These are phyloP conservation scores for Collybia sordida DNA, from an alignment of 768 basidiomycete genomes.

Conservation along the genomic window DNA sequence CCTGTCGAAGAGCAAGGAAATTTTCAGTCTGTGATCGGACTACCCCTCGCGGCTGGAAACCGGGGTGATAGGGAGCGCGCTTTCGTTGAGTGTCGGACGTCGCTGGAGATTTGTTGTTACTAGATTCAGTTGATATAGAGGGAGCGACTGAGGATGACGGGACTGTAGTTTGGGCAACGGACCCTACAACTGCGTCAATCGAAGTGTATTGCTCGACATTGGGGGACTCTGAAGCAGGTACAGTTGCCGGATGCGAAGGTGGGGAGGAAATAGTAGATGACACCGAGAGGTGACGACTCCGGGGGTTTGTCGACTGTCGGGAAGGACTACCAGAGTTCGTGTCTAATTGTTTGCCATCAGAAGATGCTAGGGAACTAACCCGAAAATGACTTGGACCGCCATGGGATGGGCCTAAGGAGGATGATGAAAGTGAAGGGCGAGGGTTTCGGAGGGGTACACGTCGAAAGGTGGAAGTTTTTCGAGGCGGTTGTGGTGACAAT, in stretches of 20 bases:
- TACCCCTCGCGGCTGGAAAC: conserved; percentile 92
- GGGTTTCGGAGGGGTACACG: conserved; percentile 41
- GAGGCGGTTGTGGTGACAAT: conserved; percentile 4
- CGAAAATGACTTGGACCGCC: conserved; percentile 12
- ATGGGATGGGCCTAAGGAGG: conserved; percentile 28
- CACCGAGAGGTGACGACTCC: neutral
- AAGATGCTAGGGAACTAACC: conserved; percentile 4
- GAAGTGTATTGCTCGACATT: neutral
- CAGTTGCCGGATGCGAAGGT: no score
- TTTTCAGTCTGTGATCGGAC: conserved; percentile 80
- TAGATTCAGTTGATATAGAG: neutral
- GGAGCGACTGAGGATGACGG: no score
- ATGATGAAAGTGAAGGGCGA: conserved; percentile 30
- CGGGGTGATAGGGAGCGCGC: conserved; percentile 76
- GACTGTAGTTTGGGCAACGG: no score
- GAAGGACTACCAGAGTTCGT: no score
- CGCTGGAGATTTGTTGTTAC: conserved; percentile 2
- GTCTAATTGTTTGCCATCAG: no score
- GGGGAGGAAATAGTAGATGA: neutral
- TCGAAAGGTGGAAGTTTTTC: conserved; percentile 46
- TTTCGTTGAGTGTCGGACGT: conserved; percentile 13
- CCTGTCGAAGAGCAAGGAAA: conserved; percentile 53
- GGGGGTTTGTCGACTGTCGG: neutral
- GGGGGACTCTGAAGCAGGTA: neutral
- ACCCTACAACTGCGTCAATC: neutral